A percentile compares a stretch with the other conserved stretches of the same genome.
Evolutionary conservation across 768 basidiomycete species (phyloP).

Genomic region (Podaxis sp.): DNA sequence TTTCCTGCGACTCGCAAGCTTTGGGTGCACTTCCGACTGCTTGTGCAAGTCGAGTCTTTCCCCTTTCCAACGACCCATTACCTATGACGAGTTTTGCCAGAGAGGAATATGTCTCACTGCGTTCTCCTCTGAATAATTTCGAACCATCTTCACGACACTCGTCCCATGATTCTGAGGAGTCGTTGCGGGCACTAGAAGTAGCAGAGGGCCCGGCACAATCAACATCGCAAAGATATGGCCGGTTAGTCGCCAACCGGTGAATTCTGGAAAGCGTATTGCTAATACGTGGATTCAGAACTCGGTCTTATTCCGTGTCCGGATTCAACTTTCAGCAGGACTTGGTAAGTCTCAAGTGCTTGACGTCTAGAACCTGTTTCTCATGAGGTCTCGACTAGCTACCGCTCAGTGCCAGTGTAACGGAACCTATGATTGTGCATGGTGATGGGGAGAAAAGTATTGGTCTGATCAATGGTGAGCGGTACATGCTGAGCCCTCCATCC

Average conservation of each 20-base stretch:
- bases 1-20: background rate
- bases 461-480: constrained; percentile 68
- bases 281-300: constrained; percentile 29
- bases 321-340: constrained; percentile 81
- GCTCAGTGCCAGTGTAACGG: constrained; percentile 73
- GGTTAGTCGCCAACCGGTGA: constrained; percentile 27
- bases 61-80: background rate
- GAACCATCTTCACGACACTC: constrained; percentile 39
- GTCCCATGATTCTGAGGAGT: constrained; percentile 66
- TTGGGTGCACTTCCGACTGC: background rate
- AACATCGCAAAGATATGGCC: constrained; percentile 31
- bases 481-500: background rate
- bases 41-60: background rate
- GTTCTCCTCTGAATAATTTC: constrained; percentile 39
- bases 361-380: background rate
- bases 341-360: constrained; percentile 17
- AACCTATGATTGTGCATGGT: constrained; percentile 51
- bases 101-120: constrained; percentile 47
- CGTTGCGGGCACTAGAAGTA: constrained; percentile 77
- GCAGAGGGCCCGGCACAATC: constrained; percentile 53
- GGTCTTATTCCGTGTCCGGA: constrained; percentile 70
- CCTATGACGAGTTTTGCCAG: constrained; percentile 40
- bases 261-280: background rate
- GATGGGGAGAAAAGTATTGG: constrained; percentile 74
- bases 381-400: constrained; percentile 45